These are phyloP conservation scores for Elsinoe batatas DNA, from an alignment of 2,329 filamentous ascomycete genomes.

Conservation along the genomic window DNA sequence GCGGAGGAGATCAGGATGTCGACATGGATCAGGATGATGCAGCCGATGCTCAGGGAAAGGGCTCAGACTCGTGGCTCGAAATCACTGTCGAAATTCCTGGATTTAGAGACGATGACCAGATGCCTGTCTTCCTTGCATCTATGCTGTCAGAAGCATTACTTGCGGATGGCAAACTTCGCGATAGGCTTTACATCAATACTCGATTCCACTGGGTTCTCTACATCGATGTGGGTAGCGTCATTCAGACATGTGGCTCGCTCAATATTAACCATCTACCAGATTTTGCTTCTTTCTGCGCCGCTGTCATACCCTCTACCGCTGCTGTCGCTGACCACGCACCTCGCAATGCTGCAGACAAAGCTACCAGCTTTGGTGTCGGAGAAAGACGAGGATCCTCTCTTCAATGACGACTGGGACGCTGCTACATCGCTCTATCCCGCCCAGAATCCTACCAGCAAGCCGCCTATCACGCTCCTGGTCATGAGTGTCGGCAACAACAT, in stretches of 20 bases:
- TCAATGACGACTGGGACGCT: slow-evolving; percentile 94
- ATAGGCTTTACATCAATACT: slow-evolving; percentile 73
- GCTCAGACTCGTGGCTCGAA: slow-evolving; percentile 70
- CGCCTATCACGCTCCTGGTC: slow-evolving; percentile 83
- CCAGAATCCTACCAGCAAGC: slow-evolving; percentile 36
- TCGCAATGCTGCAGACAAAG: slow-evolving; percentile 79
- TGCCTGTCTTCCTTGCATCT: slow-evolving; percentile 75
- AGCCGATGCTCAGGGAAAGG: slow-evolving; percentile 28
- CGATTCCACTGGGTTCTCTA: slow-evolving; percentile 96
- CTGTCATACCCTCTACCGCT: slow-evolving; percentile 88
- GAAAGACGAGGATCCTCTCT: slow-evolving; percentile 89
- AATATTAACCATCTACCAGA: too few relatives aligned
- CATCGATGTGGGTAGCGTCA: slow-evolving; percentile 61
- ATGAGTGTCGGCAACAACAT: slow-evolving; percentile 78
- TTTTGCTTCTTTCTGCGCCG: slow-evolving; percentile 84
- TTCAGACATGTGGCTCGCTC: background rate
- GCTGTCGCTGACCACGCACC: slow-evolving; percentile 83
- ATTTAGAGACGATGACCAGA: slow-evolving; percentile 78
- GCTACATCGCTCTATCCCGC: slow-evolving; percentile 66
- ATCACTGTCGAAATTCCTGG: slow-evolving; percentile 87
- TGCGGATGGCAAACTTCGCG: slow-evolving; percentile 55
- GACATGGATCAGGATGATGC: slow-evolving; percentile 33
- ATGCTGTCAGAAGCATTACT: slow-evolving; percentile 85
- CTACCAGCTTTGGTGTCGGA: slow-evolving; percentile 80
- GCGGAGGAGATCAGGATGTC: slow-evolving; percentile 29